phyloP scores from a whole-genome alignment of 768 basidiomycete species.

The Naganishia onofrii region DNA sequence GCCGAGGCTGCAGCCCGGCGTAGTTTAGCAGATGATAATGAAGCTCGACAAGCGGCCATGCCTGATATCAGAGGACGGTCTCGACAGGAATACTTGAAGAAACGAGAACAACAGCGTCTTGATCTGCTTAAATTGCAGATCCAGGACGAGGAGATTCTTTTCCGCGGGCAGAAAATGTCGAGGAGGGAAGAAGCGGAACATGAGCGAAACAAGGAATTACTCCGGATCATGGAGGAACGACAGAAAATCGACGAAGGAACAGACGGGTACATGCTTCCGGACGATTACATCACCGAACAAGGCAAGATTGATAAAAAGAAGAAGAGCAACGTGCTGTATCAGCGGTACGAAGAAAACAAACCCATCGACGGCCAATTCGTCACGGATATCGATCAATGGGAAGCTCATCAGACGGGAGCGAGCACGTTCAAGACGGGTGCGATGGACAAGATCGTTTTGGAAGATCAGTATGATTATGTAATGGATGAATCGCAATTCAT shows the following conservation, averaged over 20 bases:
- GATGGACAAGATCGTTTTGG: slow-evolving; percentile 74
- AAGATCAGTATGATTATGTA: slow-evolving; percentile 91
- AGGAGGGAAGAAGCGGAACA: slow-evolving; percentile 76
- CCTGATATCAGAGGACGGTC: slow-evolving; percentile 80
- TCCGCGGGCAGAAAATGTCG: slow-evolving; percentile 84
- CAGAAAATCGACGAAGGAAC: slow-evolving; percentile 90
- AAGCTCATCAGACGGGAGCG: slow-evolving; percentile 81
- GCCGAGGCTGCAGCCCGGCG: slow-evolving; percentile 78
- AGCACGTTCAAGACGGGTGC: slow-evolving; percentile 89
- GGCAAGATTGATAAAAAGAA: slow-evolving; percentile 97
- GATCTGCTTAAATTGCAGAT: slow-evolving; percentile 90
- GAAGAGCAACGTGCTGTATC: slow-evolving; percentile 85
- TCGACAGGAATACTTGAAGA: slow-evolving; percentile 91
- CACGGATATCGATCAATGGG: slow-evolving; percentile 97
- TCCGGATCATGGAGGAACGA: slow-evolving; percentile 88
- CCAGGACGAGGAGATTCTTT: slow-evolving; percentile 86
- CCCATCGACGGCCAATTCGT: slow-evolving; percentile 83
- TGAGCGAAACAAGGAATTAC: slow-evolving; percentile 85
- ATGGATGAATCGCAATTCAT: slow-evolving; percentile 98
- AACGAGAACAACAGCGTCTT: slow-evolving; percentile 92
- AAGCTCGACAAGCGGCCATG: slow-evolving; percentile 58
- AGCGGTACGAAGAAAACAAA: slow-evolving; percentile 79
- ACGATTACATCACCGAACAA: slow-evolving; percentile 97
- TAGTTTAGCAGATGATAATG: slow-evolving; percentile 73
- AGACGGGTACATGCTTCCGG: slow-evolving; percentile 94